phyloP scores from a whole-genome alignment of 768 basidiomycete species.

The Boletus subparvulus region DNA sequence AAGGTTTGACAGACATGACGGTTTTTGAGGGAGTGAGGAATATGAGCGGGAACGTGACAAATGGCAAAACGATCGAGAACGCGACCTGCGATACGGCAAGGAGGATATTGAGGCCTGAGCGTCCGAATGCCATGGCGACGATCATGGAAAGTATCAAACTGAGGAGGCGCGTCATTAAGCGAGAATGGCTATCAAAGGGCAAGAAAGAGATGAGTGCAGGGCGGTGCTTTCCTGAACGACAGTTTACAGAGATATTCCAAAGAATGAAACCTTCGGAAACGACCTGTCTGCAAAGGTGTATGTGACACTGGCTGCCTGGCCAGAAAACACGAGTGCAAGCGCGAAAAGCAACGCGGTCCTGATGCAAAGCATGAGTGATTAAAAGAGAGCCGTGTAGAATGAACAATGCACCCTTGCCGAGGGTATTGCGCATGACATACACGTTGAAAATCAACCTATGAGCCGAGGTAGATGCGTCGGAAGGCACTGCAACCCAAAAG shows the following conservation, averaged over 20 bases:
- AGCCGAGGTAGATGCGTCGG: not conserved
- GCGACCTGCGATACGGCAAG: constrained; percentile 50
- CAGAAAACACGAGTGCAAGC: constrained; percentile 44
- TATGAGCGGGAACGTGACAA: constrained; percentile 44
- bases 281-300: constrained; percentile 24
- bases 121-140: constrained; percentile 44
- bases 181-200: not conserved
- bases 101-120: constrained; percentile 43
- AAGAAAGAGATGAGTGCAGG: too few species aligned
- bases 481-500: constrained; percentile 5
- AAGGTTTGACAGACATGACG: constrained; percentile 25
- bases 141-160: constrained; percentile 44
- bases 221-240: too few species aligned
- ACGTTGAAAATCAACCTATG: too few species aligned
- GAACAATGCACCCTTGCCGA: constrained; percentile 34
- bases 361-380: not conserved
- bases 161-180: constrained; percentile 45
- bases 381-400: not conserved
- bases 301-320: constrained; percentile 19
- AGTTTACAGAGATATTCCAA: too few species aligned
- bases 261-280: too few species aligned
- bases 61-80: constrained; percentile 46
- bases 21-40: constrained; percentile 38
- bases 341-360: constrained; percentile 37
- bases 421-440: too few species aligned